These are phyloP conservation scores for Trypanosoma caninum DNA, from an alignment of 208 protist species.

Conservation along the genomic window DNA sequence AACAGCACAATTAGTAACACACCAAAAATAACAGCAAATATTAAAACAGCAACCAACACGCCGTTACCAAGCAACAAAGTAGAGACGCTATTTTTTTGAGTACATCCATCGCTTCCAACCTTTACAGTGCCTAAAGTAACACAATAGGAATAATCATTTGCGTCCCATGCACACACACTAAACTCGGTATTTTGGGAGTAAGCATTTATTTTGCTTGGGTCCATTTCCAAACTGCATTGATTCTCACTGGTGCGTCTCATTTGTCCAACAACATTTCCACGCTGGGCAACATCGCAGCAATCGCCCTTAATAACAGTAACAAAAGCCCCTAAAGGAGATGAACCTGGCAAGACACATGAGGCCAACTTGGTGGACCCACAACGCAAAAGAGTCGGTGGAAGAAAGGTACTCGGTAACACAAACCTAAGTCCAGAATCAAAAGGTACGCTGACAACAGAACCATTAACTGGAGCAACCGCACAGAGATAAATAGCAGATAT, in stretches of 20 bases:
- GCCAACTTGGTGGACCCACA: constrained; percentile 25
- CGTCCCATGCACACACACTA: constrained; percentile 53
- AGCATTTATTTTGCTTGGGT: constrained; percentile 15
- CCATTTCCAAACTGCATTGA: constrained; percentile 36
- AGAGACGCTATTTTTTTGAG: not conserved
- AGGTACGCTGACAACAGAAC: constrained; percentile 38
- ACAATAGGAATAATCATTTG: constrained; percentile 44
- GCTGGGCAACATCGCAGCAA: constrained; percentile 44
- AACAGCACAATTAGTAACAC: constrained; percentile 35
- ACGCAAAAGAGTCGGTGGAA: constrained; percentile 31
- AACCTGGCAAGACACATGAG: constrained; percentile 34
- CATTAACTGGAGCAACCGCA: constrained; percentile 47
- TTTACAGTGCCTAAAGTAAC: constrained; percentile 33
- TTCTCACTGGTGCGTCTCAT: constrained; percentile 18
- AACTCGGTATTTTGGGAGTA: constrained; percentile 31
- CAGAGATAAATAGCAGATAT: constrained; percentile 41
- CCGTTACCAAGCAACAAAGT: constrained; percentile 28
- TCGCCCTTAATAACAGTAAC: constrained; percentile 44
- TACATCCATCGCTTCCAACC: constrained; percentile 30
- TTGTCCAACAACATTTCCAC: constrained; percentile 25
- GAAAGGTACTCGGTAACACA: constrained; percentile 20
- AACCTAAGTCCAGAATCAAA: constrained; percentile 16
- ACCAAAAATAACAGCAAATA: constrained; percentile 29
- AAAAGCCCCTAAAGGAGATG: constrained; percentile 14
- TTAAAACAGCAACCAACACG: constrained; percentile 33